phyloP scores from a whole-genome alignment of 441 rosid genomes.

The Populus hybrid region DNA sequence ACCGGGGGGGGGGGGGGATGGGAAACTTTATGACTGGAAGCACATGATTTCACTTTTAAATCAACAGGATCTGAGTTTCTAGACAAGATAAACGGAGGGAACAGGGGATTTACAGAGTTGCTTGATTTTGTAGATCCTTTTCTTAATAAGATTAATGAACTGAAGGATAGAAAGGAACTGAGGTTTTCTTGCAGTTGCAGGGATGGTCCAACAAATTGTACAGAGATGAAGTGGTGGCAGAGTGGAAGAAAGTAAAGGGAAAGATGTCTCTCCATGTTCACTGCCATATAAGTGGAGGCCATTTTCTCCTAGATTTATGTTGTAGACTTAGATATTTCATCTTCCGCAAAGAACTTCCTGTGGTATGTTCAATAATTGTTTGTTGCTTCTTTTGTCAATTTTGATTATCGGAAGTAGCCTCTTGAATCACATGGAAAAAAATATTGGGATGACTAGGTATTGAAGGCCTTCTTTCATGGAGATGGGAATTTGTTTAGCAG shows the following conservation, averaged over 20 bases:
- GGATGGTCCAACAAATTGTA: slow-evolving; percentile 86
- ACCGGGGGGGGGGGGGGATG: neutral
- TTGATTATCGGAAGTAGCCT: neutral
- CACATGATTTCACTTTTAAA: neutral
- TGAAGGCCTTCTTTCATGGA: slow-evolving; percentile 83
- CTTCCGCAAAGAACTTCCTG: slow-evolving; percentile 90
- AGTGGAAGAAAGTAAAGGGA: slow-evolving; percentile 90
- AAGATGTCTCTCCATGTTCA: slow-evolving; percentile 95
- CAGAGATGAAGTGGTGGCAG: slow-evolving; percentile 93
- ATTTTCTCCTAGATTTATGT: slow-evolving; percentile 65
- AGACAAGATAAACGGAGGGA: neutral
- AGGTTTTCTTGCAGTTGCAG: slow-evolving; percentile 59
- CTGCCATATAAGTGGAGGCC: slow-evolving; percentile 95
- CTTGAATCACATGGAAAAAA: neutral
- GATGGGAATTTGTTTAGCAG: slow-evolving; percentile 70
- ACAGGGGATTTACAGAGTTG: slow-evolving; percentile 5
- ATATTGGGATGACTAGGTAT: slow-evolving; percentile 39
- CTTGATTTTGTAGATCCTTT: neutral
- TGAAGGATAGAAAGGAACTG: neutral
- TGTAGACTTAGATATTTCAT: slow-evolving; percentile 77
- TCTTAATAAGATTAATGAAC: neutral
- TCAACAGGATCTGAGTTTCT: neutral
- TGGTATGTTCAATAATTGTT: slow-evolving; percentile 35
- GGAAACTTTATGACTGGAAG: neutral
- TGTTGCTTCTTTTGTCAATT: neutral